These are phyloP conservation scores for Lyophyllum atratum DNA, from an alignment of 768 basidiomycete genomes.

Conservation along the genomic window DNA sequence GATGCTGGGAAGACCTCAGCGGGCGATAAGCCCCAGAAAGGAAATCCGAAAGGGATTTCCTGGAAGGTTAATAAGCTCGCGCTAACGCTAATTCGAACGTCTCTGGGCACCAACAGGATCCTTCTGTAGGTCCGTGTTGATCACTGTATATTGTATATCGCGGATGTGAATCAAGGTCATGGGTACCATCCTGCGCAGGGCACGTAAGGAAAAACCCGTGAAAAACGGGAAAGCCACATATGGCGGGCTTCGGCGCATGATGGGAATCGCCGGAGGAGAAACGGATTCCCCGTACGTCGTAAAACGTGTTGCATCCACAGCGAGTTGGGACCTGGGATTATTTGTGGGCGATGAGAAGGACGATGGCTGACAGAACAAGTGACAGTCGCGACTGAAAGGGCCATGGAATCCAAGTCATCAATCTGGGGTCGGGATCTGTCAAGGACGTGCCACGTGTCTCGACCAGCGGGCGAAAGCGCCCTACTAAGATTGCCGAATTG, in stretches of 20 bases:
- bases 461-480: not conserved
- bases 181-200: not conserved
- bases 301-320: not conserved
- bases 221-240: not conserved
- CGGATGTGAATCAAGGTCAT: not conserved
- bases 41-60: constrained; percentile 3
- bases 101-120: not conserved
- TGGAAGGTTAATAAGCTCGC: not conserved
- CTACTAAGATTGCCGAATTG: not conserved
- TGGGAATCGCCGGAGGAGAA: not conserved
- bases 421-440: constrained; percentile 1
- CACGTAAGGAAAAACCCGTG: not conserved
- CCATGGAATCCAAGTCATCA: not conserved
- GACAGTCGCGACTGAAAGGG: not conserved
- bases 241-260: not conserved
- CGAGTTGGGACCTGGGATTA: not conserved
- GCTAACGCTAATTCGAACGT: not conserved
- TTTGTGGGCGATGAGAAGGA: not conserved
- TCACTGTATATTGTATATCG: not conserved
- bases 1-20: not conserved
- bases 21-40: not conserved
- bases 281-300: not conserved
- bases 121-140: not conserved
- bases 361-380: not conserved
- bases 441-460: constrained; percentile 9